Base-by-base conservation (phyloP, 768 basidiomycete species). In the Amanita subjunquillea region DNA sequence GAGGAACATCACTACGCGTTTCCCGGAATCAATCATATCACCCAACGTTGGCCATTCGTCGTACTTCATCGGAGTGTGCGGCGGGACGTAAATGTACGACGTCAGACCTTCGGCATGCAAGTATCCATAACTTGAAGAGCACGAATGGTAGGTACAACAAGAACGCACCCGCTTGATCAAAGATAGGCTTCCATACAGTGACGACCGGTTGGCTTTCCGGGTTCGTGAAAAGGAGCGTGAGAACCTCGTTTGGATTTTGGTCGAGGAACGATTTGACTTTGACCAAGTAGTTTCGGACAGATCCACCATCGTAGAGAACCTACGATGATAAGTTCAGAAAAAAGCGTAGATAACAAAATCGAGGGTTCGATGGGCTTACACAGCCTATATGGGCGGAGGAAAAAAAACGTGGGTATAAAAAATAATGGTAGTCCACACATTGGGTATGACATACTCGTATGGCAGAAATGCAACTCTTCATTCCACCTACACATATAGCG, bases 151-250 rank as follows among this genome's bases (percentile, higher is more conserved):
- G n/a, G n/a, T 42, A 6, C 17, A 4, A 27, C 20, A 7, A 10
- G 37, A 6, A 63, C 56, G 67, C 62, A 62, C 81, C 80, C 9
- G 80, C 67, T 1, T 63, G 41, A 38, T 75, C 69, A 62, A 84
- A 84, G 0, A 72, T 67, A 1, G 78, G 76, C 32, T 73, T 73
- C 76, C 79, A 83, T 5, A 74, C 62, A 4, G 66, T 67, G 4
- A 67, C 59, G 9, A 80, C 67, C 1, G 77, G 74, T 13, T 74
- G 64, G 7, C 73, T 71, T 52, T 84, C 83, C 3, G 77, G 79
- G 61, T 85, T 85, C 37, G 83, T 83, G 59, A 86, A 82, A 36
- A 85, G 65, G 48, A 85, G 65, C 0, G 83, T 82, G 46, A 85
- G 53, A 39, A 85, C 80, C 55, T 85, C 83, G 56, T 76, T 80